Conservation (phyloP, 192 early-diverging fungal species). For the Coemansia sp. region DNA sequence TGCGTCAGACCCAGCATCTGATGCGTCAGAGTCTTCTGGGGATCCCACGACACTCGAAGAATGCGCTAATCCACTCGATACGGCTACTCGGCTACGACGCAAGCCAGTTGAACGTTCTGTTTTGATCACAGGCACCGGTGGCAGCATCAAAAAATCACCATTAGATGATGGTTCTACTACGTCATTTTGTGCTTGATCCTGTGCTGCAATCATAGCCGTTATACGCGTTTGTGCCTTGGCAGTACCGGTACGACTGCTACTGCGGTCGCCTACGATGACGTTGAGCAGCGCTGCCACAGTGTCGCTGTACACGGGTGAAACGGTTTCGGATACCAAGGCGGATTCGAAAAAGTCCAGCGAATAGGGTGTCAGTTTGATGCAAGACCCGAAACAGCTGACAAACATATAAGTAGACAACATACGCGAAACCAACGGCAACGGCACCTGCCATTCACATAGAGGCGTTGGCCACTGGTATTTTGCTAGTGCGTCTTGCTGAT, state of each 20-base stretch:
- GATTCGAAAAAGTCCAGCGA: conserved; percentile 77
- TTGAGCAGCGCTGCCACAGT: conserved; percentile 43
- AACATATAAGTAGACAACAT: conserved; percentile 41
- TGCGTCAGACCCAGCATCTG: conserved; percentile 5
- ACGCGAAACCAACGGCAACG: conserved; percentile 29
- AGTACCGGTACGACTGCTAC: conserved; percentile 11
- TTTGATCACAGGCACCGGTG: no score
- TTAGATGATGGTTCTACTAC: no score
- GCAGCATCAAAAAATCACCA: no score
- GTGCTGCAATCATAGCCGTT: conserved; percentile 19
- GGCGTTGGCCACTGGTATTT: conserved; percentile 35
- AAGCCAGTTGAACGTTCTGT: no score
- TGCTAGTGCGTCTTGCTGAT: conserved; percentile 20
- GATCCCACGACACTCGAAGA: conserved; percentile 30
- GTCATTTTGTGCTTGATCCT: no score
- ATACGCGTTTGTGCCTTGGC: conserved; percentile 11
- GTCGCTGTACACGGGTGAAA: conserved; percentile 39
- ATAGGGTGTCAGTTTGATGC: conserved; percentile 68
- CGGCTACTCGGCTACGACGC: neutral
- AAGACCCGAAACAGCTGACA: conserved; percentile 55
- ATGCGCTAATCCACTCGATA: conserved; percentile 9
- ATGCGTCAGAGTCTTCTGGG: conserved; percentile 19
- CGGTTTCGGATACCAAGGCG: conserved; percentile 57
- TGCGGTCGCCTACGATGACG: conserved; percentile 37
- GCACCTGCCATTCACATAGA: conserved; percentile 38